Conservation (phyloP, 2,329 filamentous ascomycete genomes). For the Domatiomyces globalis region DNA sequence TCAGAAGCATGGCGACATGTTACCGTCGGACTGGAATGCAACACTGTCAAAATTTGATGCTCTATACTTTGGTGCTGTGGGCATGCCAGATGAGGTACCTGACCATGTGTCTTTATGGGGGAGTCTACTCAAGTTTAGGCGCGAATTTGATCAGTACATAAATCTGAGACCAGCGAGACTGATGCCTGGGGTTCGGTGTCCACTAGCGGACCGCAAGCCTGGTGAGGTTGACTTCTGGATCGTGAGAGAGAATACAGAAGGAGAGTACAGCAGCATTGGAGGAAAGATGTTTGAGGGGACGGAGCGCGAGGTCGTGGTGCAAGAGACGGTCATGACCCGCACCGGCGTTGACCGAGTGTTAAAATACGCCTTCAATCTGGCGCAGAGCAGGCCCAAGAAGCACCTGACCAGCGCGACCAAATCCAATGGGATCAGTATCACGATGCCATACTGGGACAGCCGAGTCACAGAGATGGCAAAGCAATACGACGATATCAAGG, state of each 20-base stretch:
- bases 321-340: conserved; percentile 86
- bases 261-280: conserved; percentile 88
- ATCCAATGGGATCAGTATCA: conserved; percentile 95
- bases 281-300: conserved; percentile 16
- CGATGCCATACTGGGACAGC: conserved; percentile 43
- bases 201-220: conserved; percentile 32
- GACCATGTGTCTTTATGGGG: conserved; percentile 46
- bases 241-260: conserved; percentile 98
- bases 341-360: conserved; percentile 90
- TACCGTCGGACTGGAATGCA: conserved; percentile 37
- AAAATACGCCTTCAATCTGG: conserved; percentile 95
- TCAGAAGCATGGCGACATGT: conserved; percentile 39
- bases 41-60: conserved; percentile 40
- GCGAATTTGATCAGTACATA: conserved; percentile 43
- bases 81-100: conserved; percentile 34
- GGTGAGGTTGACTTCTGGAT: conserved; percentile 42
- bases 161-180: conserved; percentile 42
- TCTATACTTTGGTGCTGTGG: conserved; percentile 47
- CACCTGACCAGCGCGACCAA: conserved; percentile 99
- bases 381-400: conserved; percentile 76
- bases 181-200: conserved; percentile 38
- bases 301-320: conserved; percentile 70
- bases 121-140: conserved; percentile 41
- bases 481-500: conserved; percentile 87
- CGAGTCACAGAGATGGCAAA: conserved; percentile 58